phyloP scores from a whole-genome alignment of 805 yeast species.

The Metschnikowia drakensbergensis region DNA sequence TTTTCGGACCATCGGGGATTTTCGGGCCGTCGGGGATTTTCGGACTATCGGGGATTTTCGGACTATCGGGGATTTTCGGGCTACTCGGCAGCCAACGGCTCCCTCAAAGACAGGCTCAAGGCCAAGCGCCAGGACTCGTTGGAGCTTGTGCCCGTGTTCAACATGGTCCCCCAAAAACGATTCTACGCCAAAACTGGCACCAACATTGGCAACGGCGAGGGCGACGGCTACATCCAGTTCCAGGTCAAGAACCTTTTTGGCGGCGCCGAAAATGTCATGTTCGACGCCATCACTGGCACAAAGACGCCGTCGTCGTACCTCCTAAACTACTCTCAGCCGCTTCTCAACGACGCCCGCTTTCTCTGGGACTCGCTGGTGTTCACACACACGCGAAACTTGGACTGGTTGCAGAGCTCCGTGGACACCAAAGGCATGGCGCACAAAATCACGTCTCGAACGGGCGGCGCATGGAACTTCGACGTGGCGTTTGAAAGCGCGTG shows the following conservation, averaged over 20 bases:
- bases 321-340: conserved; percentile 45
- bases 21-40: too few relatives aligned
- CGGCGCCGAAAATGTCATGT: conserved; percentile 49
- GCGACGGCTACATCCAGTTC: conserved; percentile 84
- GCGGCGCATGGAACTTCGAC: conserved; percentile 43
- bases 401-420: conserved; percentile 48
- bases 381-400: conserved; percentile 44
- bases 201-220: conserved; percentile 94
- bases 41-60: too few relatives aligned
- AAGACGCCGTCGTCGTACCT: conserved; percentile 50
- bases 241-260: conserved; percentile 55
- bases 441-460: conserved; percentile 38
- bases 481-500: conserved; percentile 43
- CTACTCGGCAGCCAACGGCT: not conserved
- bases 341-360: conserved; percentile 38
- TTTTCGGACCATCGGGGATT: too few relatives aligned
- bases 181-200: conserved; percentile 91
- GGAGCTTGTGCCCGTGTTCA: conserved; percentile 35
- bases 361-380: conserved; percentile 38
- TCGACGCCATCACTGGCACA: conserved; percentile 51
- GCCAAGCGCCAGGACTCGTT: conserved; percentile 6
- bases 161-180: conserved; percentile 54
- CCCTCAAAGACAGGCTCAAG: not conserved
- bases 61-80: too few relatives aligned
- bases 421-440: conserved; percentile 40